Base-by-base conservation (phyloP, 192 early-diverging fungal species). In the Coemansia sp. region DNA sequence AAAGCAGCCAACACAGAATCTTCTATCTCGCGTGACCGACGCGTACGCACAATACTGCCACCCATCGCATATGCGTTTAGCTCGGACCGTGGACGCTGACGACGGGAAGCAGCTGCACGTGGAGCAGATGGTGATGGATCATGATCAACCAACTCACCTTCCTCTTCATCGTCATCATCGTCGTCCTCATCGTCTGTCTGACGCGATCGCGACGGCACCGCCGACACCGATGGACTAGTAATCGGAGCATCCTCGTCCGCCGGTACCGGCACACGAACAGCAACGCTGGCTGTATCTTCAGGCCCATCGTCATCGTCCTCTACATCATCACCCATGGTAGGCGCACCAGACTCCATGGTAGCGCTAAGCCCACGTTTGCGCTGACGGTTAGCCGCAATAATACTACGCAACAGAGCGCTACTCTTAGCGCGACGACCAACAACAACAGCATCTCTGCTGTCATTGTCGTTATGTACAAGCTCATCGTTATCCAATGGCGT, bases 131-230 rank as follows among this genome's bases (percentile, higher is more conserved):
- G n/a, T n/a, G n/a, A n/a, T n/a, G n/a, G n/a, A n/a, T n/a, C n/a
- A n/a, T n/a, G n/a, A n/a, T n/a, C 77, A 4, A 80, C 68, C 20
- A 80, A 63, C 66, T 80, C 77, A 33, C 77, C 77, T 59, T 80
- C 77, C 38, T 80, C 77, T 29, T 71, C 72, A 30, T 68, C 66
- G 18, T 67, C 66, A 28, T 30, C 52, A 11, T 16, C 5, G 16
- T 45, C 42, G 12, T 45, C 42, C 11, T 45, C 42, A 11, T 3
- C 11, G 16, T 45, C 42, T 45, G 42, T 45, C 42, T 45, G 42
- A 14, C 42, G 42, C 42, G 42, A 45, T 7, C 42, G 42, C 8
- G 42, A 45, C 2, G 42, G 42, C 2, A 45, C 10, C 8, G 42
- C 16, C 12, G 42, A 45, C 11, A 45, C 42, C 2, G 42, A 45